These are phyloP conservation scores for Pseudoturritis turrita DNA, from an alignment of 345 rosid species.

Conservation along the genomic window DNA sequence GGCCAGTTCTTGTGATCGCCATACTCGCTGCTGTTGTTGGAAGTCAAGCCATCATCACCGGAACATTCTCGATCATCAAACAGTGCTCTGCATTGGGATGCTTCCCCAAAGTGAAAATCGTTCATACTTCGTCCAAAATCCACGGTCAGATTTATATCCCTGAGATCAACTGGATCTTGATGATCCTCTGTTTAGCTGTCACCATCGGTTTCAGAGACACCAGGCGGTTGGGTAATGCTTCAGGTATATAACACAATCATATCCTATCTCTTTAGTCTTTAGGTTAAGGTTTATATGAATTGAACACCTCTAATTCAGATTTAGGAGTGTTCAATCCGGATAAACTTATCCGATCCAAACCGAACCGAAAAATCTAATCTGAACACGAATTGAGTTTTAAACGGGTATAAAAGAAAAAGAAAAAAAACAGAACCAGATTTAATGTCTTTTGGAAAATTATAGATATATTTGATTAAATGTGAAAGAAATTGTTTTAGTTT, in stretches of 20 bases:
- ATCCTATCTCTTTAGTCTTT: neutral
- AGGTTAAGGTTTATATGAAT: no score
- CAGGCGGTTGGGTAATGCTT: slow-evolving; percentile 75
- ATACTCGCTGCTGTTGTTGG: slow-evolving; percentile 95
- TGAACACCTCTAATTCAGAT: no score
- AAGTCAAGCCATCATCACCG: slow-evolving; percentile 90
- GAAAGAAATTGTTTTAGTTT: no score
- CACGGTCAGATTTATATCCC: slow-evolving; percentile 97
- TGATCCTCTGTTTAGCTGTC: slow-evolving; percentile 84
- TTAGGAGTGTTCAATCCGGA: neutral
- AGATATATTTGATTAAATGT: no score
- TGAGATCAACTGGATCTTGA: slow-evolving; percentile 87
- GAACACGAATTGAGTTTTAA: no score
- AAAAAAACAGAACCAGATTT: no score
- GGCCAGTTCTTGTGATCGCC: slow-evolving; percentile 92
- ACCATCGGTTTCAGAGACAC: slow-evolving; percentile 91
- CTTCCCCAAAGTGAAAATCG: slow-evolving; percentile 80
- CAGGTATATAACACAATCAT: slow-evolving; percentile 50
- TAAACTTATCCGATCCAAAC: no score
- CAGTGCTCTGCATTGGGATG: slow-evolving; percentile 86
- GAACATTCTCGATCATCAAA: slow-evolving; percentile 87
- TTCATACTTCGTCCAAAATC: slow-evolving; percentile 84
- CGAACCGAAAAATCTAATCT: no score
- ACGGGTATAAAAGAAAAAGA: no score
- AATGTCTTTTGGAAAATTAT: no score